These are phyloP conservation scores for Alternaria novae-zelandiae DNA, from an alignment of 2,329 filamentous ascomycete species.

Conservation along the genomic window DNA sequence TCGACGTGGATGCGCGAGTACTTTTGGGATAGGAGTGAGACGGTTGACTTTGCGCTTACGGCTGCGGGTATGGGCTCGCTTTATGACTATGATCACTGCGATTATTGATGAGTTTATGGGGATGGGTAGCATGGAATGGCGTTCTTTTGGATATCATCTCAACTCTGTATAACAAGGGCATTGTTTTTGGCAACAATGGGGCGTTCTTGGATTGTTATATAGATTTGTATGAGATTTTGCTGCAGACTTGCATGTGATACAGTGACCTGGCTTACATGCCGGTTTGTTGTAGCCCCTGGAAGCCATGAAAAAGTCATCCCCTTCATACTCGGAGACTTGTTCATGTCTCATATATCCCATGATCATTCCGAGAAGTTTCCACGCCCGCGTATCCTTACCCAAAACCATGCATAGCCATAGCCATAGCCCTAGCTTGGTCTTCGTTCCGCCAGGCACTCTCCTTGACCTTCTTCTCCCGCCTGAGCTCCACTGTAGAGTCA, in stretches of 20 bases:
- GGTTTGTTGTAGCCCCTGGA: not conserved
- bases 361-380: not conserved
- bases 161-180: not conserved
- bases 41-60: conserved; percentile 36
- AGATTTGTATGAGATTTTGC: not conserved
- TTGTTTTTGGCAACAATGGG: not conserved
- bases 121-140: not conserved
- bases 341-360: not conserved
- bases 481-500: not conserved
- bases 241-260: not conserved
- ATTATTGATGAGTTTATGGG: conserved; percentile 15
- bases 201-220: not conserved
- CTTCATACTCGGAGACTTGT: too few relatives aligned
- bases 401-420: not conserved
- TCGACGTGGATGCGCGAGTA: conserved; percentile 45
- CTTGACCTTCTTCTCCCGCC: not conserved
- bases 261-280: not conserved
- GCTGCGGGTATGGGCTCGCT: conserved; percentile 37
- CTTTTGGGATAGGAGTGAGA: conserved; percentile 45
- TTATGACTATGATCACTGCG: conserved; percentile 31
- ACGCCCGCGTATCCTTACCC: not conserved
- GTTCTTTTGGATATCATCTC: not conserved
- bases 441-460: not conserved
- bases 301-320: not conserved
- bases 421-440: conserved; percentile 2